phyloP scores from a whole-genome alignment of 2,329 filamentous ascomycete species.

The Penicillium sp. region DNA sequence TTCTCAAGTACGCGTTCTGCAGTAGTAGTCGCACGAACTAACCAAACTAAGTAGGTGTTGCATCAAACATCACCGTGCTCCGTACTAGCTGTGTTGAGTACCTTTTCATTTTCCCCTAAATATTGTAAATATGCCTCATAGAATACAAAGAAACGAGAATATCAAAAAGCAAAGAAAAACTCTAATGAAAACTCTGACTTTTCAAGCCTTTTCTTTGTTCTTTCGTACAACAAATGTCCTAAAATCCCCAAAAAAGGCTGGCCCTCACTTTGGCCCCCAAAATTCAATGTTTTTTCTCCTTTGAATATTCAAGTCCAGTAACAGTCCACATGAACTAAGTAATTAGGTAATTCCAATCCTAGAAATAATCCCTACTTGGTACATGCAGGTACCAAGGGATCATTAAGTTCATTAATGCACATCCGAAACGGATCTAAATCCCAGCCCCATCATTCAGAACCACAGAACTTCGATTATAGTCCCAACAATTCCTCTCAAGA shows the following conservation, averaged over 20 bases:
- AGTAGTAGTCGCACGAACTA: neutral
- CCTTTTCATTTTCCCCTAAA: neutral
- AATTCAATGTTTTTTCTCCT: neutral
- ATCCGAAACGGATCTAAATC: neutral
- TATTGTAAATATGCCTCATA: neutral
- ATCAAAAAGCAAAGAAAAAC: neutral
- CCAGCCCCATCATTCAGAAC: neutral
- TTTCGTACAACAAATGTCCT: neutral
- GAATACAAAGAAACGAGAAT: neutral
- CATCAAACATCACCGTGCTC: neutral
- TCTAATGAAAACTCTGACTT: neutral
- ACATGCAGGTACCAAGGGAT: neutral
- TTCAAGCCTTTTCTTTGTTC: too few species aligned
- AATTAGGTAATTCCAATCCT: too few species aligned
- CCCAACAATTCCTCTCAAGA: neutral
- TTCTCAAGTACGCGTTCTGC: neutral
- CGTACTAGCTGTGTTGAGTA: neutral
- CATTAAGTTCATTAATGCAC: neutral
- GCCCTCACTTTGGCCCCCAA: neutral
- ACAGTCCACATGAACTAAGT: neutral
- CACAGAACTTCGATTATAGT: neutral
- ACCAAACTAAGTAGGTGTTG: neutral
- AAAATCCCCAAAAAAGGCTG: neutral
- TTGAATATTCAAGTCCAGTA: neutral
- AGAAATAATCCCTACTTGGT: neutral